Evolutionary conservation across 108 stramenopile genomes (phyloP), one percentile per base, ranked within the genome.

Genomic region (Skeletonema tropicum): DNA sequence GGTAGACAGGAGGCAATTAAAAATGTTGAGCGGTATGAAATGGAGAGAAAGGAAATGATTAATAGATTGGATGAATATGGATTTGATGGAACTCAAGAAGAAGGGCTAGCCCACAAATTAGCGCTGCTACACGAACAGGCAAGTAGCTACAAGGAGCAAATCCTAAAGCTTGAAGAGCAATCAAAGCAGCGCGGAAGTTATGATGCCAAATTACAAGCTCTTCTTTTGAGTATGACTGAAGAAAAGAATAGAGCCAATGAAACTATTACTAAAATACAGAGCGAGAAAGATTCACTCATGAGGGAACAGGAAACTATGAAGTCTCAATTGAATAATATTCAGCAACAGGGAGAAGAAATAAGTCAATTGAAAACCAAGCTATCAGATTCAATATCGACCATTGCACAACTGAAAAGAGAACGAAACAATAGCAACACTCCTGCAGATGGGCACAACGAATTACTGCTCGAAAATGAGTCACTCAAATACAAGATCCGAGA

Each of bases 401-500:
- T 70, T 45, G 57, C 59, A 6, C 58, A 70, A 60, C 25, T 70
- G 58, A 55, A 70, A 60, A 35, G 58, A 35, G 69, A 70, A 31
- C 39, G 39, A 25, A 57, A 38, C 39, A 57, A 7, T 23, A 57
- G 19, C 36, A 39, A 14, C 39, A 1, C 58, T 60, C 19, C 38
- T 45, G 11, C 41, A 41, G 39, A 70, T 36, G 35, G 69, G 46
- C 30, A 64, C n/a, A 33, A 67, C 32, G 45, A 60, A 32, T 33
- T 68, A 21, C 17, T 61, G 15, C 57, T 45, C 35, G 60, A 68
- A 25, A 75, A 68, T 39, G 59, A 75, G 60, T 33, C 57, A 23
- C 60, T 75, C 3, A 61, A 66, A 39, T 26, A 65, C 38, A 64
- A 77, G 48, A 57, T 77, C 38, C 41, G 60, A 46, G 57, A 64